Conservation (phyloP, 495 filamentous ascomycete genomes). For the Chaetomium cochliodes region DNA sequence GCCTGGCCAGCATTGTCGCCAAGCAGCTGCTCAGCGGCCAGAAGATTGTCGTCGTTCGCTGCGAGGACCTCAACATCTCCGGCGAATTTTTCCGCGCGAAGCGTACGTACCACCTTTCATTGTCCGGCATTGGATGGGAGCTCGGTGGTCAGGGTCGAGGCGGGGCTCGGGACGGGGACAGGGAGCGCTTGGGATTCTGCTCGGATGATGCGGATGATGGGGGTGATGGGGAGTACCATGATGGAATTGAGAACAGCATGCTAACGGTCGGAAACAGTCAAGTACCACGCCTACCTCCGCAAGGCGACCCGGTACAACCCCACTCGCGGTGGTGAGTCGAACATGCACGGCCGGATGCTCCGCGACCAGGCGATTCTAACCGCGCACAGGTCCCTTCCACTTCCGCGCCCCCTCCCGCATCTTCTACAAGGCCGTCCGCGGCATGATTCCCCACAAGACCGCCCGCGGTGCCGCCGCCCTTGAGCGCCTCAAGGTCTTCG, state of each 20-base stretch:
- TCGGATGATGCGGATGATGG: background rate
- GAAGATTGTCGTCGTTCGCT: slow-evolving; percentile 98
- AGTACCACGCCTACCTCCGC: slow-evolving; percentile 99
- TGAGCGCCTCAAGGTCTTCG: slow-evolving; percentile 98
- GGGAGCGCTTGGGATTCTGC: background rate
- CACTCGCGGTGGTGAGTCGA: slow-evolving; percentile 81
- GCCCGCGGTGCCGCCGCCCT: slow-evolving; percentile 92
- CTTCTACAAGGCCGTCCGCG: slow-evolving; percentile 99
- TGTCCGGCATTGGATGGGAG: background rate
- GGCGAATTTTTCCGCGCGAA: slow-evolving; percentile 99
- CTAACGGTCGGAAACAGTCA: slow-evolving; percentile 66
- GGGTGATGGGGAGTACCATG: slow-evolving; percentile 14
- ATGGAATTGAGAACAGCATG: slow-evolving; percentile 16
- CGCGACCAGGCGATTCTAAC: slow-evolving; percentile 41
- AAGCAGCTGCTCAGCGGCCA: slow-evolving; percentile 99
- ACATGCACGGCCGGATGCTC: slow-evolving; percentile 20
- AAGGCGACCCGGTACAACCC: slow-evolving; percentile 99
- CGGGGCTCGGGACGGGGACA: background rate
- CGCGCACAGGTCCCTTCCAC: slow-evolving; percentile 83
- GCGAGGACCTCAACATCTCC: slow-evolving; percentile 98
- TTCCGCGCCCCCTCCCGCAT: slow-evolving; percentile 98
- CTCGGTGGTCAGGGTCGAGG: slow-evolving; percentile 7
- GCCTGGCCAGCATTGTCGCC: slow-evolving; percentile 96
- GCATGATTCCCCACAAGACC: slow-evolving; percentile 99
- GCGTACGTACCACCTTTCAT: slow-evolving; percentile 67